Base-by-base conservation (phyloP, 2,329 filamentous ascomycete species). In the Colletotrichum phormii region DNA sequence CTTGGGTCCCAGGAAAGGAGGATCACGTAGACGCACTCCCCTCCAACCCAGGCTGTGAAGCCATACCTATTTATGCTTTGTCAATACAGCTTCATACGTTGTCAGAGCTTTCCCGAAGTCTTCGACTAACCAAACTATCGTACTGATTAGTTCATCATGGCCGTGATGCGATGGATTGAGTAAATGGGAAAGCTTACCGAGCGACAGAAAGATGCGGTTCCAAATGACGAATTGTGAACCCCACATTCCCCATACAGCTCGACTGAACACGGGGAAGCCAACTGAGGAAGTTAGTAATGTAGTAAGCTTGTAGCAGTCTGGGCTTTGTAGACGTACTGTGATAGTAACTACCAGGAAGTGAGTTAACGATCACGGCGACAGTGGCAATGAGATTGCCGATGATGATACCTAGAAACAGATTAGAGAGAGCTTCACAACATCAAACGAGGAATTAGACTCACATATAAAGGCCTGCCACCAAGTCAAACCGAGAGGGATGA, bases 31-130 rank as follows among this genome's bases (percentile, higher is more conserved):
- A 86, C 74, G 61, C 84, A 86, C 75, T 85, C 80, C 3, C 85
- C 85, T 13, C 85, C 85, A 53, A 86, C 82, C 83, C 84, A 87
- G 5, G 84, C 82, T 64, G 86, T 84, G 69, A 86, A 85, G 18
- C 81, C 84, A 64, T 84, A 84, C 82, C 82, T 82, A 31, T 51
- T 57, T 57, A 5, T 8, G 51, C 35, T 9, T n/a, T 35, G 15
- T 33, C 5, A 75, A 75, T 70, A 49, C 7, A 49, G 4, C 26
- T 4, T 29, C 26, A 29, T 29, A 5, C 26, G 26, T 29, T 29
- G 26, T 29, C 26, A 4, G 26, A 29, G 26, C 4, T 29, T 29
- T 29, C 26, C 26, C 4, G 26, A 29, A 29, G 26, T 29, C 26
- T 29, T 29, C 26, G 26, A 29, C 62, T 12, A 63, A 78, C 76